Percentiles rank a stretch among this genome's conserved stretches.
phyloP scores from a whole-genome alignment of 2,329 filamentous ascomycete genomes.

The Plectosphaerella plurivora region DNA sequence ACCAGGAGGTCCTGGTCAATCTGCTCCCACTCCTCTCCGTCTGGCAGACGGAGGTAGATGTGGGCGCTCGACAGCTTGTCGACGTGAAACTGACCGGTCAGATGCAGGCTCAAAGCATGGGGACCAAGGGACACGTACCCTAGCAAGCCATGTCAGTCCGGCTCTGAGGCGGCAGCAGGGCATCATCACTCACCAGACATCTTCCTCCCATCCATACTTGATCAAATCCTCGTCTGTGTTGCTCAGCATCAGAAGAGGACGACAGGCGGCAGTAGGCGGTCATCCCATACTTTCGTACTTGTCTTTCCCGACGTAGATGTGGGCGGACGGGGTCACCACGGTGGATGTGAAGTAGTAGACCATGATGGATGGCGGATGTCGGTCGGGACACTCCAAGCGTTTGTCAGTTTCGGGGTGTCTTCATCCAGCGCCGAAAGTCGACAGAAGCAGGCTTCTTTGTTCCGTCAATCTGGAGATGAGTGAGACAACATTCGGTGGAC shows the following conservation, averaged over 20 bases:
- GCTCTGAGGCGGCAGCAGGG: background rate
- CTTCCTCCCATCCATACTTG: constrained; percentile 88
- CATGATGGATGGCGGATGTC: constrained; percentile 48
- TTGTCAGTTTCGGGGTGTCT: background rate
- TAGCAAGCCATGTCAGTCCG: background rate
- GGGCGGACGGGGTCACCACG: constrained; percentile 74
- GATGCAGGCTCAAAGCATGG: background rate
- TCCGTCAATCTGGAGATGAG: no score
- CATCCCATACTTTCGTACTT: constrained; percentile 81
- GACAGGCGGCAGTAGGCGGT: constrained; percentile 23
- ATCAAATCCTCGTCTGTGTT: constrained; percentile 88
- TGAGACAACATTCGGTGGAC: no score
- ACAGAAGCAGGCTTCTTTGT: no score
- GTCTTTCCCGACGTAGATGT: constrained; percentile 96
- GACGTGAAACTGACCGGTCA: constrained; percentile 73
- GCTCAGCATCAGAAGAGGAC: background rate
- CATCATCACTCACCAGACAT: constrained; percentile 69
- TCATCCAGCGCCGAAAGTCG: no score
- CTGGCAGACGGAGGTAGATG: constrained; percentile 82
- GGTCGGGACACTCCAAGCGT: no score
- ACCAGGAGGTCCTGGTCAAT: constrained; percentile 71
- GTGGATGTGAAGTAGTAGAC: constrained; percentile 95
- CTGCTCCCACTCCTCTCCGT: constrained; percentile 77
- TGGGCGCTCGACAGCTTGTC: constrained; percentile 97
- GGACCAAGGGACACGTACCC: no score